Evolutionary conservation across 1,284 basidiomycete species (phyloP), one percentile per base, ranked within the genome.

Genomic region (Fomitiporia mediterranea): DNA sequence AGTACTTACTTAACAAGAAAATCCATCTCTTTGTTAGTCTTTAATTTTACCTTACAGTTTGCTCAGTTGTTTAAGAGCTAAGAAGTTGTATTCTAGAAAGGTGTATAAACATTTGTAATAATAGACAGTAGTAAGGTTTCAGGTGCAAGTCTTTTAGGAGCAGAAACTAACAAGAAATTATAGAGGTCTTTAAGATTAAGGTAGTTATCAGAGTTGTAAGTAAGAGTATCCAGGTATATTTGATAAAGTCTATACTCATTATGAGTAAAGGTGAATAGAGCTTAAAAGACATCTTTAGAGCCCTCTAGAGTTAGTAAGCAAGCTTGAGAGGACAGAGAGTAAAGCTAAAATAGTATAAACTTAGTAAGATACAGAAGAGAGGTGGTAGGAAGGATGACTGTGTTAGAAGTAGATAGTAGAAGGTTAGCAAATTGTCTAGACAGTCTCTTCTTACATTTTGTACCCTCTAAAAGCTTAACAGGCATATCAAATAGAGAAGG

Each of bases 1-100:
- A 71, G 38, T 2, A 71, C 67, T 43, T 65, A 56, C 19, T 68
- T 23, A 0, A 71, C 64, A 1, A 73, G 62, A 0, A 34, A 21
- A 48, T 70, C 59, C 9, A 66, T 38, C 3, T 69, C 64, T n/a
- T 25, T 43, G 2, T 61, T 3, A 15, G 67, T 65, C 53, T 69
- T 69, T 23, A 39, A 57, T 35, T 49, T 56, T 6, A 57, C 56
- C 2, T 63, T 62, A 4, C 32, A 55, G 42, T 64, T 64, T 13
- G 61, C 53, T 67, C 68, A 68, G 13, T 21, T 17, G 7, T 21
- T 17, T 2, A 53, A 8, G 23, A 43, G 52, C 11, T 19, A 44
- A n/a, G 40, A 28, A 2, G 52, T 21, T 21, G 46, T 3, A 39
- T 55, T 55, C 37, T 53, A 30, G 46, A 50, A 48, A 34, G 53